Evolutionary conservation across 495 filamentous ascomycete genomes (phyloP).

Genomic region (Friedmanniomyces simplex): DNA sequence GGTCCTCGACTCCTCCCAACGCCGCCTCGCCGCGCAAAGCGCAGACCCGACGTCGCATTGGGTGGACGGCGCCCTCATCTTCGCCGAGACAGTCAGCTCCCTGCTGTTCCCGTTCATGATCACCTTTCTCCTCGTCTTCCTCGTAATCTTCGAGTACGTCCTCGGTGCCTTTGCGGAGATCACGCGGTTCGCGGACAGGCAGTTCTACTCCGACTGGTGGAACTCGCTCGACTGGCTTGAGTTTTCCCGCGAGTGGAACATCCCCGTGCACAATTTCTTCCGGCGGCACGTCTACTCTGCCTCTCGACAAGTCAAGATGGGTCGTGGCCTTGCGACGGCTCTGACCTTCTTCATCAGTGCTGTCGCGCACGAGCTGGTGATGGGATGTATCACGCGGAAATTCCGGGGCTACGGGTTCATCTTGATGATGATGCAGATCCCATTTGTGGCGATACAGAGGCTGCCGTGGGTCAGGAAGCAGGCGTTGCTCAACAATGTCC

Average conservation of each 20-base stretch:
- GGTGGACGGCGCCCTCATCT: conserved; percentile 61
- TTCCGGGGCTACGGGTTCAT: conserved; percentile 87
- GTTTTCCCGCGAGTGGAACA: conserved; percentile 95
- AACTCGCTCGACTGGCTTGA: conserved; percentile 83
- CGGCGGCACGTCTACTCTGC: conserved; percentile 88
- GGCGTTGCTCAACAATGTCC: conserved; percentile 76
- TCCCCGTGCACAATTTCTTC: conserved; percentile 96
- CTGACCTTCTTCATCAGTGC: conserved; percentile 89
- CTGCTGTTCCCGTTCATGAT: conserved; percentile 97
- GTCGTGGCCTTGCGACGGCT: conserved; percentile 67
- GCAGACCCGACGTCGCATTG: conserved; percentile 39
- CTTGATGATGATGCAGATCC: conserved; percentile 91
- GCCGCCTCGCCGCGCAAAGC: conserved; percentile 39
- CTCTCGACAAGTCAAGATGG: conserved; percentile 55
- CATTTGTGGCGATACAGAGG: conserved; percentile 83
- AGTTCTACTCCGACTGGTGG: conserved; percentile 99
- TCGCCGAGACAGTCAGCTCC: conserved; percentile 86
- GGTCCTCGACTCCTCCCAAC: conserved; percentile 65
- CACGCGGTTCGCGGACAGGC: conserved; percentile 84
- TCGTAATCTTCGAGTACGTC: conserved; percentile 61
- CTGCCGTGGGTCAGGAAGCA: conserved; percentile 62
- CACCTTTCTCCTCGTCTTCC: conserved; percentile 35
- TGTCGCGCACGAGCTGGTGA: conserved; percentile 85
- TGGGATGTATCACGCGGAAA: conserved; percentile 98
- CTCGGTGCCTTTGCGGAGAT: conserved; percentile 92